A percentile compares a stretch with the other conserved stretches of the same genome.
Conservation (phyloP, 352 stramenopile genomes). For the Phytophthora sp. region DNA sequence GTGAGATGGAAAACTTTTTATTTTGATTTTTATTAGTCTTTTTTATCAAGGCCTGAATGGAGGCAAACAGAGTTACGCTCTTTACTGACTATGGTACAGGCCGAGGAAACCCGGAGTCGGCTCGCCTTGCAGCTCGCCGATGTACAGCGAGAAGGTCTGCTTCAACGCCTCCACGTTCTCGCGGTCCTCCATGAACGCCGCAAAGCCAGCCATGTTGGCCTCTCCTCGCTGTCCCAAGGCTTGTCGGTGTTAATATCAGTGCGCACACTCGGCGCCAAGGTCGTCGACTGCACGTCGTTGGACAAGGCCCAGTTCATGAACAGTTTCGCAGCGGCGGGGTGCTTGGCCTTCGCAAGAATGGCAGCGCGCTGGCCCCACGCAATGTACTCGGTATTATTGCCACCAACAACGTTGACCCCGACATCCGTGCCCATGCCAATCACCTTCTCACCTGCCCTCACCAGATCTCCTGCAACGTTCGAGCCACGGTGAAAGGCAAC, state of each 20-base stretch:
- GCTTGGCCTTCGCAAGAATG: constrained; percentile 57
- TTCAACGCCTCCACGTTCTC: constrained; percentile 44
- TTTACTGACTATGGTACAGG: constrained; percentile 43
- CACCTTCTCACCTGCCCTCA: constrained; percentile 29
- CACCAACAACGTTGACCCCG: constrained; percentile 3
- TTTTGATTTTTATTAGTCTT: too few relatives aligned
- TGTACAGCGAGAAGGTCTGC: constrained; percentile 55
- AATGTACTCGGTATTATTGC: constrained; percentile 35
- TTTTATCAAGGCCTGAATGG: too few relatives aligned
- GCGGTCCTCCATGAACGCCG: constrained; percentile 57
- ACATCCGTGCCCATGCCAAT: constrained; percentile 31
- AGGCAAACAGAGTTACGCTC: too few relatives aligned
- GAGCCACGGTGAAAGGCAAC: constrained; percentile 43
- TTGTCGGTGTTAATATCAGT: constrained; percentile 45
- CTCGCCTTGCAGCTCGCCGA: constrained; percentile 54
- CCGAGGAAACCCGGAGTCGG: constrained; percentile 43
- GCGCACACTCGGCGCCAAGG: constrained; percentile 30
- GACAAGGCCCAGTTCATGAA: constrained; percentile 63
- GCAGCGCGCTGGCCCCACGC: constrained; percentile 53
- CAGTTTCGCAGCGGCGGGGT: constrained; percentile 54
- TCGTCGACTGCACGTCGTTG: constrained; percentile 34
- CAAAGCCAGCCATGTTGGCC: constrained; percentile 37
- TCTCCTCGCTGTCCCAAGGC: constrained; percentile 38
- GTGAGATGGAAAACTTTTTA: too few relatives aligned
- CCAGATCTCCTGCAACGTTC: constrained; percentile 25